Evolutionary conservation across 805 yeast genomes (phyloP), one percentile per base, ranked within the genome.

Genomic region (Saturnispora sekii): DNA sequence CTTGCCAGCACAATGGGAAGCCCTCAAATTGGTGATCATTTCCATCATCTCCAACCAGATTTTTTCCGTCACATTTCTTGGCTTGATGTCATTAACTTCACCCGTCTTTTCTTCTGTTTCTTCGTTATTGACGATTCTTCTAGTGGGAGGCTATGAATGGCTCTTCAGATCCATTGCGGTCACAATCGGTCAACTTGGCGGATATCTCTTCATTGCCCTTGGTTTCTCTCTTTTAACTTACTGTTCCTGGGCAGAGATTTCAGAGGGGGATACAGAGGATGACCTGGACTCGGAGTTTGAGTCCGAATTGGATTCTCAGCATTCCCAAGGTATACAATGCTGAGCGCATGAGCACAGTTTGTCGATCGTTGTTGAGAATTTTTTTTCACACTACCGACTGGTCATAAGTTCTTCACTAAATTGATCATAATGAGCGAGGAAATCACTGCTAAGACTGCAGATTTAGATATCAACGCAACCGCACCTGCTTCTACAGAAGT

Each of bases 71-170:
- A 68, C 83, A 30, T 86, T 87, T 53, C 68, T 86, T 47, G 73
- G 87, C 2, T 65, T 86, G 51, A 84, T 86, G 84, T 80, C 95
- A 0, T 70, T 86, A 45, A 86, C 96, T 0, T 79, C 84, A 3
- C 96, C 96, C 0, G 95, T 87, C 2, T 66, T 87, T 36, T 82
- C 93, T 1, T 76, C 84, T 0, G 81, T 76, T 18, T 61, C 69
- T 2, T 63, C 68, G 4, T 65, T 86, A 47, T 69, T 86, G 40
- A 84, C 95, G 0, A 87, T 88, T 16, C 72, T 86, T 50, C 60
- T 86, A 43, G 93, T 87, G 37, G 95, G 95, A 0, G 41, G 84
- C 1, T 78, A 78, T 16, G 95, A 86, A 57, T 84, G 83, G 80
- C 44, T 72, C 0, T 53, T 82, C 9, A 83, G 82, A 63, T 84